Conservation (phyloP, 2,329 filamentous ascomycete species). For the Teratosphaeriaceae sp. region DNA sequence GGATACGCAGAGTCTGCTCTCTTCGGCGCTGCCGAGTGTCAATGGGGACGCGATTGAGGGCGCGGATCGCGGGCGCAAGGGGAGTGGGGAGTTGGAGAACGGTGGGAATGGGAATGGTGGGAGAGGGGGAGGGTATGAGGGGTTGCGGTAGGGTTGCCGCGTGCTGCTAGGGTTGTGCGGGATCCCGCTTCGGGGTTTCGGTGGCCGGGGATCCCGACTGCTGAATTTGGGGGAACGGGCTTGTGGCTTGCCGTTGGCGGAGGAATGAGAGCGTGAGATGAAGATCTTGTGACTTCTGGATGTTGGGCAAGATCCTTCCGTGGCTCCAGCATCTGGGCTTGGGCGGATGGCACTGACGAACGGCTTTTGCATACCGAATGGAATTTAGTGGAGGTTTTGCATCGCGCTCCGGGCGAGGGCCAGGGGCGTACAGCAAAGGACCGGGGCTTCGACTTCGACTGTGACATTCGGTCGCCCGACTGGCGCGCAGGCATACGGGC, state of each 20-base stretch:
- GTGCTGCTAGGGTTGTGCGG: background rate
- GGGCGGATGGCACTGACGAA: background rate
- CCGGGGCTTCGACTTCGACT: too few species aligned
- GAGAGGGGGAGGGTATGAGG: background rate
- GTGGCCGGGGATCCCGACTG: too few species aligned
- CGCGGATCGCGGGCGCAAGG: slow-evolving; percentile 10
- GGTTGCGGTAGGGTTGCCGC: background rate
- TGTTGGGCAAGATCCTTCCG: too few species aligned
- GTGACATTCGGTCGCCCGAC: background rate
- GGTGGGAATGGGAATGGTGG: background rate
- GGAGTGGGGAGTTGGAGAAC: background rate
- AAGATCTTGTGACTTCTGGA: too few species aligned
- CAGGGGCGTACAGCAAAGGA: background rate
- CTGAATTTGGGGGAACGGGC: too few species aligned
- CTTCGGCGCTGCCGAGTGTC: slow-evolving; percentile 22
- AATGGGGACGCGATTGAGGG: slow-evolving; percentile 30
- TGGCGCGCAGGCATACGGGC: background rate
- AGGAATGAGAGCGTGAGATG: too few species aligned
- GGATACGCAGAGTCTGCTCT: slow-evolving; percentile 24
- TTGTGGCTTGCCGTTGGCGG: too few species aligned
- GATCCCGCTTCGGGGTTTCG: too few species aligned
- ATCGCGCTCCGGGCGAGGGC: background rate
- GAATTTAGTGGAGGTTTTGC: too few species aligned
- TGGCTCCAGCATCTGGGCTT: too few species aligned
- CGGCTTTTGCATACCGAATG: too few species aligned